Base-by-base conservation (phyloP, 2,329 filamentous ascomycete species). In the Neonectria punicea region DNA sequence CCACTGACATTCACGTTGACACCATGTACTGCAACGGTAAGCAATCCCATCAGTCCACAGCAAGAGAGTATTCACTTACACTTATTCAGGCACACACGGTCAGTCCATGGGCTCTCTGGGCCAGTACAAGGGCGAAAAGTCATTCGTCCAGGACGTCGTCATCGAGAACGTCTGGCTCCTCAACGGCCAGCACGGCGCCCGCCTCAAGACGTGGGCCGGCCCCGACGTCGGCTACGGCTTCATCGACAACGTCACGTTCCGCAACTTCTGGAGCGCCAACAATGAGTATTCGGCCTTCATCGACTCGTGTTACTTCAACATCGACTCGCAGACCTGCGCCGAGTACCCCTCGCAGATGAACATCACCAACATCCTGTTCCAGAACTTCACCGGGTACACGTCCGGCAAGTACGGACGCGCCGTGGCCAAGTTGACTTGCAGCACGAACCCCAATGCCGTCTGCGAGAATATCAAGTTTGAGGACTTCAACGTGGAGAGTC, bases 81-180 rank as follows among this genome's bases (percentile, higher is more conserved):
- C 7, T 0, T 16, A 5, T 6, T 1, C 0, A 70, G 69, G 70
- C 4, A 72, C 70, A 2, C 70, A 70, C 16, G 67, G 70, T 4
- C 57, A 73, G 28, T 73, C 71, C 0, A 73, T 73, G 10, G 71
- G 71, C 11, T 73, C 71, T 16, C 66, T 73, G 2, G 71, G 71
- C 1, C 71, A 73, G 25, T 73, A 73, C 54, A 49, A 65, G 8
- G 71, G 70, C 0, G 70, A 73, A 41, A 67, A 68, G 57, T 73
- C 71, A 0, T 70, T 70, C 18, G 66, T 73, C 20, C 66, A 73
- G n/a, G 71, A 73, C 8, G 69, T 70, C 2, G 58, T 72, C 14
- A 73, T 73, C 34, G 71, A 73, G 7, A 73, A 73, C 9, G 68
- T 73, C 25, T 73, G 71, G 71, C 66, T 73, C 63, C 68, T 73